phyloP scores from a whole-genome alignment of 1,284 basidiomycete genomes.

The Xerocomus amazonicus region DNA sequence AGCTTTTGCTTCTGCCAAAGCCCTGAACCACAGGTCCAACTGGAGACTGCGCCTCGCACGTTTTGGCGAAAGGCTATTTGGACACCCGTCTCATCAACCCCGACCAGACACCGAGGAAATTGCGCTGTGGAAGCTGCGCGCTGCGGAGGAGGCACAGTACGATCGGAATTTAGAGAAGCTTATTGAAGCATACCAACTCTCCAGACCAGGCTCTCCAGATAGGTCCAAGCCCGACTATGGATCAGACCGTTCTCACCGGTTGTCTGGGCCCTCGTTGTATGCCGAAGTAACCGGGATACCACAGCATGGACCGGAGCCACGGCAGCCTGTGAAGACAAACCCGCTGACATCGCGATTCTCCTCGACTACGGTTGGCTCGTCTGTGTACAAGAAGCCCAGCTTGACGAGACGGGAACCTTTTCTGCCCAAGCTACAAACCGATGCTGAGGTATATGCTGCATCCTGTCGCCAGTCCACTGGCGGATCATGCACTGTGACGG shows the following conservation, averaged over 20 bases:
- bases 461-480: slow-evolving; percentile 35
- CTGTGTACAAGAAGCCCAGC: slow-evolving; percentile 24
- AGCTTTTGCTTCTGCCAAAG: slow-evolving; percentile 59
- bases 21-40: slow-evolving; percentile 41
- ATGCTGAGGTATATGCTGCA: slow-evolving; percentile 58
- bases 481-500: slow-evolving; percentile 31
- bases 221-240: slow-evolving; percentile 28
- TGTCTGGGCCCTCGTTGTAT: slow-evolving; percentile 58
- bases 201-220: slow-evolving; percentile 34
- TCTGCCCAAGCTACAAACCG: slow-evolving; percentile 38
- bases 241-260: slow-evolving; percentile 35
- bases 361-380: slow-evolving; percentile 38
- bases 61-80: slow-evolving; percentile 57
- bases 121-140: slow-evolving; percentile 41
- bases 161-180: slow-evolving; percentile 49
- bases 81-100: slow-evolving; percentile 37
- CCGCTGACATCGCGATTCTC: slow-evolving; percentile 45
- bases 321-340: slow-evolving; percentile 60
- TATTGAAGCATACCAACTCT: slow-evolving; percentile 50
- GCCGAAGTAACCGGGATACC: slow-evolving; percentile 64
- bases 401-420: slow-evolving; percentile 27
- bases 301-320: slow-evolving; percentile 55
- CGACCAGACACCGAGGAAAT: slow-evolving; percentile 39
- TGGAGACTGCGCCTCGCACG: slow-evolving; percentile 56
- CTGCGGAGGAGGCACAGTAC: slow-evolving; percentile 49